A percentile compares a stretch with the other conserved stretches of the same genome.
phyloP scores from a whole-genome alignment of 345 rosid species.

The Rhodomyrtus tomentosa region DNA sequence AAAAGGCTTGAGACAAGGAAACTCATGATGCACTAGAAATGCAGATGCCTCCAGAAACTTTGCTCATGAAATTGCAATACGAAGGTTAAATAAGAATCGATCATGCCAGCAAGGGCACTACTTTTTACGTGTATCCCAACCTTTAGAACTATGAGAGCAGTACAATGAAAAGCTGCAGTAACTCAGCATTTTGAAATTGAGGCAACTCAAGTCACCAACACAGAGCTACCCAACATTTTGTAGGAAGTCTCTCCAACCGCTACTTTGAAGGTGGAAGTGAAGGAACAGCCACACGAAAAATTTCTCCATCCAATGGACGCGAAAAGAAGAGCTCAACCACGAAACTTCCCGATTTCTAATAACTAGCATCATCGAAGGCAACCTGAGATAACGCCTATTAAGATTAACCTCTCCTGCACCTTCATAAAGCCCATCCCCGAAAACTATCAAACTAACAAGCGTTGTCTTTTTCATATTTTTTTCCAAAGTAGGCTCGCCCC shows the following conservation, averaged over 20 bases:
- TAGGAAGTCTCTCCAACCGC: not conserved
- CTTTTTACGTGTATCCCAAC: not conserved
- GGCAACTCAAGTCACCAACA: not conserved
- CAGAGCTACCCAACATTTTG: not conserved
- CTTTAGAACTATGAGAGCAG: not conserved
- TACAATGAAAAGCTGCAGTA: not conserved
- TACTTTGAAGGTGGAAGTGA: not conserved
- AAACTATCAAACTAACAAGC: not conserved
- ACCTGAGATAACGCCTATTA: accelerated
- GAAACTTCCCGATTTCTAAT: accelerated
- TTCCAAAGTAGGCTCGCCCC: not conserved
- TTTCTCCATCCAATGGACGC: not conserved
- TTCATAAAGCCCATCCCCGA: not conserved
- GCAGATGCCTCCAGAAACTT: not conserved
- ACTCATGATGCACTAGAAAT: not conserved
- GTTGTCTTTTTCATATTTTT: not conserved
- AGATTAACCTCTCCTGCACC: not conserved
- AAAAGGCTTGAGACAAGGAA: not conserved
- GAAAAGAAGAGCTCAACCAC: not conserved
- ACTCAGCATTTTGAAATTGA: not conserved
- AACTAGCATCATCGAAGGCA: not conserved
- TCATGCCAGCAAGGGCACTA: not conserved
- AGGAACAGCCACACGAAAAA: not conserved
- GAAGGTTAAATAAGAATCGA: not conserved
- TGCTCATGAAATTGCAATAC: not conserved